A percentile compares a stretch with the other conserved stretches of the same genome.
Conservation (phyloP, 1,284 basidiomycete genomes). For the Prillingera fragicola region DNA sequence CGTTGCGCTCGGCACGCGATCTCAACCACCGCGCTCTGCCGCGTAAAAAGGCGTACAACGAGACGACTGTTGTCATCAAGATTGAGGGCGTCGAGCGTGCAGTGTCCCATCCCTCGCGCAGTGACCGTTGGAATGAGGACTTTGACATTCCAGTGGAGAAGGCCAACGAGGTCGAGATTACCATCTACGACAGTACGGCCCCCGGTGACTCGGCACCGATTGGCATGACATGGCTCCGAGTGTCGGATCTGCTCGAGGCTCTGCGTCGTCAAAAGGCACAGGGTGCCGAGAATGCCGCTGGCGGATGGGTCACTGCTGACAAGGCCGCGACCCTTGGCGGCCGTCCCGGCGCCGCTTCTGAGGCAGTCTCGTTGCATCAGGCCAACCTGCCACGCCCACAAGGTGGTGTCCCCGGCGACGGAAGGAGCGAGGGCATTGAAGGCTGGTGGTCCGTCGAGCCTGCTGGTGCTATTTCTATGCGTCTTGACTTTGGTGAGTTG, state of each 20-base stretch:
- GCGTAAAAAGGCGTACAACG: conserved; percentile 67
- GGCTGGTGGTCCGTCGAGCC: conserved; percentile 98
- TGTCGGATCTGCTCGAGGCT: conserved; percentile 92
- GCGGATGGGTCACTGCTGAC: conserved; percentile 82
- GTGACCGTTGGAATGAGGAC: conserved; percentile 95
- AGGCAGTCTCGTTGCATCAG: conserved; percentile 34
- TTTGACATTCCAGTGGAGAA: conserved; percentile 97
- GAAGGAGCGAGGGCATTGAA: conserved; percentile 71
- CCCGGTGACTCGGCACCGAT: conserved; percentile 79
- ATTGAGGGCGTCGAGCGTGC: conserved; percentile 93
- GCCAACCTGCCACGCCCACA: conserved; percentile 4
- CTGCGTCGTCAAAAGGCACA: conserved; percentile 86
- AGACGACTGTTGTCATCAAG: conserved; percentile 90
- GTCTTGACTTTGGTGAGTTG: conserved; percentile 79
- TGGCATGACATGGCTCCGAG: conserved; percentile 91
- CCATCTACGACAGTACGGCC: conserved; percentile 86
- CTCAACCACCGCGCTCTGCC: conserved; percentile 84
- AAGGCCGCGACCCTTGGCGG: conserved; percentile 48
- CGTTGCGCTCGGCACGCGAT: conserved; percentile 82
- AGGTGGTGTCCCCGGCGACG: conserved; percentile 19
- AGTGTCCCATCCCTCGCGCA: conserved; percentile 84
- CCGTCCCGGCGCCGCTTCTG: conserved; percentile 33
- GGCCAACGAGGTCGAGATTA: conserved; percentile 96
- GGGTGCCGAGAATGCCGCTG: conserved; percentile 65
- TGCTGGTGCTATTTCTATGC: conserved; percentile 82